Base-by-base conservation (phyloP, 345 rosid species). In the Populus ilicifolia region DNA sequence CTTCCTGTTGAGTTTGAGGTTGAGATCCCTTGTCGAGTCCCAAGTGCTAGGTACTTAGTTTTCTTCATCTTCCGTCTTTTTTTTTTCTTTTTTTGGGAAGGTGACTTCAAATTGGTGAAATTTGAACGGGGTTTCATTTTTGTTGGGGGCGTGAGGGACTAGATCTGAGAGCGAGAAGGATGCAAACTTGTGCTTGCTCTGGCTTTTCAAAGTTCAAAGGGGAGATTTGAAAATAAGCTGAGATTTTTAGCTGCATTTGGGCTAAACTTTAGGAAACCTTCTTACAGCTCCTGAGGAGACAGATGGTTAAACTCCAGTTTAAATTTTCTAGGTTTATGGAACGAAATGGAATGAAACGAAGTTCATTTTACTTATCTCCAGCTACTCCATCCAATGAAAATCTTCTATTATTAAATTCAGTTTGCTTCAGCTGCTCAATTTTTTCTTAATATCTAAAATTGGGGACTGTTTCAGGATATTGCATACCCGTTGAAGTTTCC, bases 1-100 rank as follows among this genome's bases (percentile, higher is more conserved):
- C 89, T 95, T 30, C 99, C 99, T 4, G 96, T 88, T 23, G 99
- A 95, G 90, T 89, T 95, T 76, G 90, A 93, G 81, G 92, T 93
- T n/a, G 98, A 95, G 90, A 83, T 95, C 83, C 98, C 99, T 5
- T 80, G 94, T 80, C 95, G 94, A 48, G 98, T 87, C 73, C 99
- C 99, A 2, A 91, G 99, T 80, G 99, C 99, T 30, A 95, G 99
- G 99, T 95, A 81, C 16, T 5, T 38, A 41, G 56, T 46, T 29
- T 46, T 21, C 27, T 25, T 18, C 46, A 6, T 7, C 36, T 23
- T 14, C 20, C 25, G 6, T 63, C 23, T 16, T 33, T 71, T 36
- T 20, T 21, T 18, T 27, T 73, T n/a, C 23, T 56, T 23, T 2
- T 33, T 62, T 30, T 11, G 33, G 44, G 4, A 64, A 67, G 66